Percentiles rank a stretch among this genome's conserved stretches.
These are phyloP conservation scores for Skeletonema menzelii DNA, from an alignment of 108 stramenopile genomes.

Conservation along the genomic window DNA sequence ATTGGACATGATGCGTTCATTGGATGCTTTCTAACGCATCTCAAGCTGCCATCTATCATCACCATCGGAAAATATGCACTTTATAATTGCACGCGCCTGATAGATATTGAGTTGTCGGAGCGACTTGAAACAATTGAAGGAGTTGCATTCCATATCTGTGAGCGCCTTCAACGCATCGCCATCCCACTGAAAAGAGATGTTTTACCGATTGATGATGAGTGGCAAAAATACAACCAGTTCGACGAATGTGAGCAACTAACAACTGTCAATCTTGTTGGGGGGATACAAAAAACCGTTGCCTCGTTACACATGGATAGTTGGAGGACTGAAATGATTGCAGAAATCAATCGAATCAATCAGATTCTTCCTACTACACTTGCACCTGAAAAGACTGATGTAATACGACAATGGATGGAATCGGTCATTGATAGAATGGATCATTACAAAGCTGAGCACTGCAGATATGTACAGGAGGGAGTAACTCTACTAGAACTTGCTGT, in stretches of 20 bases:
- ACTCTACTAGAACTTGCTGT: background rate
- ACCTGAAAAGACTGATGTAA: background rate
- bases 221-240: no score
- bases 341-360: no score
- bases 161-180: background rate
- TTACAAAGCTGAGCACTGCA: background rate
- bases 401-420: background rate
- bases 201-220: background rate
- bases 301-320: no score
- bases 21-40: no score
- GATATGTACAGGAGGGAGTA: background rate
- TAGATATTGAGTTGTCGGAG: background rate
- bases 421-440: background rate
- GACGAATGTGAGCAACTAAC: no score
- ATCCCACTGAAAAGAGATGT: background rate
- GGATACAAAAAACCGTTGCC: no score
- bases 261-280: no score
- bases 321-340: no score
- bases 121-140: background rate
- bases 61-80: background rate
- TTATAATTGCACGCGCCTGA: background rate
- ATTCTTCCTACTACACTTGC: no score
- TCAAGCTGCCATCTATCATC: background rate
- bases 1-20: no score
- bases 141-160: background rate